Base-by-base conservation (phyloP, 306 rosid genomes). In the Trifolium pratense region DNA sequence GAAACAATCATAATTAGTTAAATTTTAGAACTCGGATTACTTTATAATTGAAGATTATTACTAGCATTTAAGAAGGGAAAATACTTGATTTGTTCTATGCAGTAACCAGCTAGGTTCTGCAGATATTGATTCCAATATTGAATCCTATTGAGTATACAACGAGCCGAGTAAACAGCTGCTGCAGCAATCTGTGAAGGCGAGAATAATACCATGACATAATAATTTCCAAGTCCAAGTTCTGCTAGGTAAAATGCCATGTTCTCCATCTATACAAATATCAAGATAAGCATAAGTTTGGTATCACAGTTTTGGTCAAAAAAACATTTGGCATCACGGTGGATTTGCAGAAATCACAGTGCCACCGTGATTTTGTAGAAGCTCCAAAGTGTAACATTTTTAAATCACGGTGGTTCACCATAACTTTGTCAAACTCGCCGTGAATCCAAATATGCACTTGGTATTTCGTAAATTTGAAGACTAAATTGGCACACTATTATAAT, bases 121-220 rank as follows among this genome's bases (percentile, higher is more conserved):
- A 18, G 13, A 52, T 52, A 17, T 20, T 9, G 60, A 53, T 5
- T 53, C 60, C 60, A 53, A 53, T 53, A 3, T 53, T 11, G 31
- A 53, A 53, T 4, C 60, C 60, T 53, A 53, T 53, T 20, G 31
- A 53, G 60, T 3, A 53, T 53, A 53, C 60, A 53, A 9, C 60
- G 31, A 20, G 60, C 31, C 3, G 31, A 20, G 14, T 53, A 53
- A 53, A 53, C 14, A 53, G 15, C 14, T 20, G 60, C 60, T 53
- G 60, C 60, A 53, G 60, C 60, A 53, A 53, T 18, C 14, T 9
- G 10, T 20, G 31, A 21, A 9, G 31, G 15, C 6, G 60, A 20
- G 29, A 18, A 53, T 53, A 20, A 53, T 20, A 53, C 52, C 52
- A 52, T 52, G 17, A 52, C 58, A 17, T 52, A 4, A 18, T 17